Evolutionary conservation across 2,329 filamentous ascomycete genomes (phyloP).

Genomic region (Fragosphaeria purpurea): DNA sequence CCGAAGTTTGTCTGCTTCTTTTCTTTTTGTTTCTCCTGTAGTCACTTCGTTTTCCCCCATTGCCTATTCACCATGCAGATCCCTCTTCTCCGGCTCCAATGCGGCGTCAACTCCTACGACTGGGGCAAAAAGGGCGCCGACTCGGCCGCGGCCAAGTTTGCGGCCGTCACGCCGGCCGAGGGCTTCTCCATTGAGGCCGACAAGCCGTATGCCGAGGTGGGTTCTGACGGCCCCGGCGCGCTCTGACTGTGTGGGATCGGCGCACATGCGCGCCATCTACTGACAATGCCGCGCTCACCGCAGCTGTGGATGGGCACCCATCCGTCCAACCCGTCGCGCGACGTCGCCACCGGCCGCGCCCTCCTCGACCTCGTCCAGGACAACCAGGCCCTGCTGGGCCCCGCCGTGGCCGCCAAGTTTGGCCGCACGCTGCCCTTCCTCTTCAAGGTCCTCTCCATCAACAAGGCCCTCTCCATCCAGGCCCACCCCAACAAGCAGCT

Average conservation of each 20-base stretch:
- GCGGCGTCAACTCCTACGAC: constrained; percentile 96
- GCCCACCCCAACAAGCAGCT: constrained; percentile 94
- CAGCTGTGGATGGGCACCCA: constrained; percentile 99
- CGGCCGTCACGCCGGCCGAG: constrained; percentile 67
- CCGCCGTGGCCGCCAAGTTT: constrained; percentile 63
- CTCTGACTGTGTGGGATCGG: background rate
- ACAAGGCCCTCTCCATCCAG: constrained; percentile 93
- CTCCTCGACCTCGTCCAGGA: constrained; percentile 81
- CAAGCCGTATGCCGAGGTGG: constrained; percentile 88
- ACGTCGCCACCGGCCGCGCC: constrained; percentile 71
- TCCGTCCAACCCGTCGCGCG: constrained; percentile 87
- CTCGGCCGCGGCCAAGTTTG: constrained; percentile 83
- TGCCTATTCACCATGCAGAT: constrained; percentile 48
- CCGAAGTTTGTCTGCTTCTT: too few species aligned
- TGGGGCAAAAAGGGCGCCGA: constrained; percentile 90
- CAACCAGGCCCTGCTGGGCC: constrained; percentile 72
- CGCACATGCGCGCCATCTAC: too few species aligned
- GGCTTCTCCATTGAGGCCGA: constrained; percentile 71
- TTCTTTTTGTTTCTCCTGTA: too few species aligned
- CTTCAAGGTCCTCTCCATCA: constrained; percentile 95
- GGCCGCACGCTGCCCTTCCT: constrained; percentile 82
- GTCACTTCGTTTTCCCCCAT: too few species aligned
- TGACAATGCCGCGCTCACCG: background rate
- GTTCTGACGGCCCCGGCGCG: constrained; percentile 11
- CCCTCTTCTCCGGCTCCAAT: constrained; percentile 75